phyloP scores from a whole-genome alignment of 106 monocot species.

The Acorus gramineus region DNA sequence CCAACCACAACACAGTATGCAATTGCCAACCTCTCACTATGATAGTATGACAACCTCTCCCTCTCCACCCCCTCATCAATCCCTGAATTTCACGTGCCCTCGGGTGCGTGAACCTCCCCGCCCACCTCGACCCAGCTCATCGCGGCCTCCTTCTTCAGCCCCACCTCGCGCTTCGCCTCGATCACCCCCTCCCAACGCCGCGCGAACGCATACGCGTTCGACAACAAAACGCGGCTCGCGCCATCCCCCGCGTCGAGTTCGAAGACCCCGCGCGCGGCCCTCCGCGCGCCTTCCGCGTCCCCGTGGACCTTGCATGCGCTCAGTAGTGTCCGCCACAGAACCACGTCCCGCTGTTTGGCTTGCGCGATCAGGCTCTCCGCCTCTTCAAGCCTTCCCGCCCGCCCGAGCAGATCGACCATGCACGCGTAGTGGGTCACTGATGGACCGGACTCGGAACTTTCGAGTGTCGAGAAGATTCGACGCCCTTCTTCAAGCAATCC shows the following conservation, averaged over 20 bases:
- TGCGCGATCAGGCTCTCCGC: constrained; percentile 28
- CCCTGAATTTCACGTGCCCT: constrained; percentile 1
- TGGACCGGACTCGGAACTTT: constrained; percentile 14
- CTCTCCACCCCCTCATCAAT: constrained; percentile 39
- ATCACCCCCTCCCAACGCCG: constrained; percentile 47
- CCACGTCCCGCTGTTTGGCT: constrained; percentile 28
- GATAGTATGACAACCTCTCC: constrained; percentile 34
- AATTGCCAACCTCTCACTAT: constrained; percentile 51
- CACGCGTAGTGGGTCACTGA: constrained; percentile 45
- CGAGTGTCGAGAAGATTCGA: constrained; percentile 29
- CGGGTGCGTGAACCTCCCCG: constrained; percentile 27
- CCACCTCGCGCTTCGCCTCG: constrained; percentile 32
- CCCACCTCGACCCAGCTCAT: constrained; percentile 63
- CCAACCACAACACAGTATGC: constrained; percentile 14
- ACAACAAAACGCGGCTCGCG: constrained; percentile 41
- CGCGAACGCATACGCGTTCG: constrained; percentile 56
- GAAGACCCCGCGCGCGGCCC: constrained; percentile 32
- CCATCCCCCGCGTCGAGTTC: constrained; percentile 39
- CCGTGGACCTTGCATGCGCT: constrained; percentile 62
- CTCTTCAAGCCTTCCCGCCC: constrained; percentile 44
- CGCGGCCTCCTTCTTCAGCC: constrained; percentile 59
- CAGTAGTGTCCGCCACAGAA: constrained; percentile 60
- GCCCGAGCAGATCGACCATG: constrained; percentile 53
- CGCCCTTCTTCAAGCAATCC: constrained; percentile 57
- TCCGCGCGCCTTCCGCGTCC: constrained; percentile 38